A percentile compares a stretch with the other conserved stretches of the same genome.
Evolutionary conservation across 306 rosid species (phyloP).

Genomic region (Psophocarpus tetragonolobus): DNA sequence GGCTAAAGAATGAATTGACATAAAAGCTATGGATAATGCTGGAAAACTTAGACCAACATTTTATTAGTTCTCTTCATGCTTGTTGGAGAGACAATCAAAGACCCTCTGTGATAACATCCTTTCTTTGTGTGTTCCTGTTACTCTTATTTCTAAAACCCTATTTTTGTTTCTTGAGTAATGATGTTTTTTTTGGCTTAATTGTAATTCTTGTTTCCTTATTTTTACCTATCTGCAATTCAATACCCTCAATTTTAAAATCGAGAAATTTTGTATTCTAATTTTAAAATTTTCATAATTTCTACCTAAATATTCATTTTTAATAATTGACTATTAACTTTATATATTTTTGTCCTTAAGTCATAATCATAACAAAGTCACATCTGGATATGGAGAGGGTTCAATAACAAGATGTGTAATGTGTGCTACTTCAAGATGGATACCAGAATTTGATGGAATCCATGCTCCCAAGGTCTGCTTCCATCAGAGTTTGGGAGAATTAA

Average conservation of each 20-base stretch:
- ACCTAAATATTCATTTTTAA: no score
- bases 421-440: no score
- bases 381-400: not conserved
- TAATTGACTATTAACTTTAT: no score
- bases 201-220: no score
- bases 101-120: slow-evolving; percentile 59
- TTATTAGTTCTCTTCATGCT: slow-evolving; percentile 74
- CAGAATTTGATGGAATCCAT: no score
- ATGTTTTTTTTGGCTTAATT: not conserved
- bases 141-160: not conserved
- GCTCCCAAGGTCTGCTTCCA: no score
- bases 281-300: no score
- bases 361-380: not conserved
- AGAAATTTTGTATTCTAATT: no score
- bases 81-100: slow-evolving; percentile 82
- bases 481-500: no score
- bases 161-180: slow-evolving; percentile 1
- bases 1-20: not conserved
- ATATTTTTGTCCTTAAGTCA: not conserved
- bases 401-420: not conserved
- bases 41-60: not conserved
- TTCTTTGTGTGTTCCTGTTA: not conserved
- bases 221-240: not conserved
- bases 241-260: no score
- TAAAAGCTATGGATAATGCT: slow-evolving; percentile 1